A percentile compares a stretch with the other conserved stretches of the same genome.
These are phyloP conservation scores for Dactylellina parvicollis DNA, from an alignment of 2,329 filamentous ascomycete species.

Conservation along the genomic window DNA sequence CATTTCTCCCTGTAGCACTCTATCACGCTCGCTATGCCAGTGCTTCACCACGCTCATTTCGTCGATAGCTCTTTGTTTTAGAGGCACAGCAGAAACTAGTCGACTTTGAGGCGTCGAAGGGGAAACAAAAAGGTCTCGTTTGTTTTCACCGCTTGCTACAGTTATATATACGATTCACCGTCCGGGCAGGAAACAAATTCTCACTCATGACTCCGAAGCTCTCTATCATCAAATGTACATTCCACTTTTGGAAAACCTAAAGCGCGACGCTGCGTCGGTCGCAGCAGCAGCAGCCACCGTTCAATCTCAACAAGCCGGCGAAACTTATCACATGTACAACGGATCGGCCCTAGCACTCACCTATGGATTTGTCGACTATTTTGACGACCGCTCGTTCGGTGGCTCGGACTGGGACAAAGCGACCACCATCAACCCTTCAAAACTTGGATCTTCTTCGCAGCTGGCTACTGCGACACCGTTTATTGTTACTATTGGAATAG, in stretches of 20 bases:
- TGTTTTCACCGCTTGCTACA: constrained; percentile 10
- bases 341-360: constrained; percentile 39
- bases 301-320: neutral
- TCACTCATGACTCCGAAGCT: constrained; percentile 26
- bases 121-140: constrained; percentile 5
- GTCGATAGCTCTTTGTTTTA: constrained; percentile 26
- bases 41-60: constrained; percentile 50
- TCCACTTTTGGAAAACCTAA: constrained; percentile 24
- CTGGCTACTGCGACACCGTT: constrained; percentile 56
- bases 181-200: constrained; percentile 10
- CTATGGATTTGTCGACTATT: constrained; percentile 52
- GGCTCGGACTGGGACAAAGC: constrained; percentile 19
- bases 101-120: constrained; percentile 17
- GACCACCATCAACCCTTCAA: constrained; percentile 34
- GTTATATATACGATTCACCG: constrained; percentile 32
- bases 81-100: constrained; percentile 31
- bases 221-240: constrained; percentile 28
- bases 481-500: constrained; percentile 58
- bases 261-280: constrained; percentile 34
- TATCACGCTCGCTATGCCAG: constrained; percentile 45
- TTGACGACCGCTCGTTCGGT: constrained; percentile 49
- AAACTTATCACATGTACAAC: constrained; percentile 14
- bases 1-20: constrained; percentile 47
- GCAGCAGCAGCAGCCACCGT: constrained; percentile 22
- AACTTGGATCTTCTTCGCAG: constrained; percentile 55